Evolutionary conservation across 306 rosid genomes (phyloP).

Genomic region (Cucurbita argyrosperma): DNA sequence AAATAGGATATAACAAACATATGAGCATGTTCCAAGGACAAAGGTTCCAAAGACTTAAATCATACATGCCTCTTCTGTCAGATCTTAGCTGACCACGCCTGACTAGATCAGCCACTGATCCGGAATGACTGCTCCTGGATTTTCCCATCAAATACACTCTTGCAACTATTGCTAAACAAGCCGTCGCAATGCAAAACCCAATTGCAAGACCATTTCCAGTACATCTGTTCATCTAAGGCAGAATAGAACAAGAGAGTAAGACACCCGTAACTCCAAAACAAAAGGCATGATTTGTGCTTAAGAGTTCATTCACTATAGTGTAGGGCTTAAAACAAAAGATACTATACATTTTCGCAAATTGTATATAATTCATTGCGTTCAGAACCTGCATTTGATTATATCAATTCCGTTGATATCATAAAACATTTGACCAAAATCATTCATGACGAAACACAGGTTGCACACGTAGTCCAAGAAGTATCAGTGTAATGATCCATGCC

Average conservation of each 20-base stretch:
- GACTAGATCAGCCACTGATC: constrained; percentile 86
- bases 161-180: constrained; percentile 24
- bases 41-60: constrained; percentile 16
- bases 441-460: neutral
- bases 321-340: neutral
- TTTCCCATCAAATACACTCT: constrained; percentile 27
- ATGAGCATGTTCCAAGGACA: neutral
- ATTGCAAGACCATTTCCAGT: constrained; percentile 31
- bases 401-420: neutral
- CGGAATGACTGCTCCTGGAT: constrained; percentile 38
- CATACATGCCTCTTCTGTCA: constrained; percentile 99
- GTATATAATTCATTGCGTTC: neutral
- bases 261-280: neutral
- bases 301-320: neutral
- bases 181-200: constrained; percentile 49
- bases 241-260: neutral
- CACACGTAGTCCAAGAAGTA: neutral
- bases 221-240: constrained; percentile 24
- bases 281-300: neutral
- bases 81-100: constrained; percentile 95
- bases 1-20: neutral
- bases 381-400: neutral
- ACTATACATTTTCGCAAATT: neutral
- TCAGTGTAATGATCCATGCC: neutral
- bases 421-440: too few species aligned